phyloP scores from a whole-genome alignment of 78 protist genomes.

The Diacronema lutheri region DNA sequence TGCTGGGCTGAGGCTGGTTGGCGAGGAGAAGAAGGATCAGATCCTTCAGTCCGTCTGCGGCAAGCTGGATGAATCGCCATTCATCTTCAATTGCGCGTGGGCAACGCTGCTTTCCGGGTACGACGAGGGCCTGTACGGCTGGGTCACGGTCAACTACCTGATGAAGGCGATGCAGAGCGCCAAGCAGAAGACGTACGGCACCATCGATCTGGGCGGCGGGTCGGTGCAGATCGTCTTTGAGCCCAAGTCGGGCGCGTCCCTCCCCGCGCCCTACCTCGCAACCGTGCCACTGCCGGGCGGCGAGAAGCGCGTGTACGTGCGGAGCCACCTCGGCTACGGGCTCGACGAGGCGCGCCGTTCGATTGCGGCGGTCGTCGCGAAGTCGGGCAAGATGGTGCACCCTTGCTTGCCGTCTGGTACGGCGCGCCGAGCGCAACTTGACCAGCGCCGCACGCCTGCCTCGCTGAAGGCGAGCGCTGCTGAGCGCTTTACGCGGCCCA shows the following conservation, averaged over 20 bases:
- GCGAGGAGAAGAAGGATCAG: neutral
- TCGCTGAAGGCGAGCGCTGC: neutral
- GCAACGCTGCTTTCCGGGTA: neutral
- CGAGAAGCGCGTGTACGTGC: neutral
- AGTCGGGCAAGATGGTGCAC: neutral
- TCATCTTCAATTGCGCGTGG: neutral
- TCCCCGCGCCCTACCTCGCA: neutral
- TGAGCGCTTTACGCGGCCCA: no score
- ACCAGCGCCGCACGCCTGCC: neutral
- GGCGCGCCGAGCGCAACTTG: neutral
- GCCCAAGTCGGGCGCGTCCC: neutral
- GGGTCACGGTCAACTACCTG: constrained; percentile 39
- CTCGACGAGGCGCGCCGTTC: neutral
- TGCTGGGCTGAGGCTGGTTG: constrained; percentile 25
- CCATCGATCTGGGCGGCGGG: constrained; percentile 40
- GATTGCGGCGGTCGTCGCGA: neutral
- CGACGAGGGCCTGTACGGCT: constrained; percentile 32
- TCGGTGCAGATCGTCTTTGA: constrained; percentile 26
- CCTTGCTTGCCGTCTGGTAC: neutral
- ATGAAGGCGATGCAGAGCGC: neutral
- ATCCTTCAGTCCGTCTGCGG: neutral
- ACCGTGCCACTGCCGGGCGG: neutral
- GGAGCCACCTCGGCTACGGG: constrained; percentile 14
- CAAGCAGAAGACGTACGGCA: neutral
- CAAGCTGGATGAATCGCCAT: neutral